Base-by-base conservation (phyloP, 129 eudicot genomes). In the Artemisia argyi region DNA sequence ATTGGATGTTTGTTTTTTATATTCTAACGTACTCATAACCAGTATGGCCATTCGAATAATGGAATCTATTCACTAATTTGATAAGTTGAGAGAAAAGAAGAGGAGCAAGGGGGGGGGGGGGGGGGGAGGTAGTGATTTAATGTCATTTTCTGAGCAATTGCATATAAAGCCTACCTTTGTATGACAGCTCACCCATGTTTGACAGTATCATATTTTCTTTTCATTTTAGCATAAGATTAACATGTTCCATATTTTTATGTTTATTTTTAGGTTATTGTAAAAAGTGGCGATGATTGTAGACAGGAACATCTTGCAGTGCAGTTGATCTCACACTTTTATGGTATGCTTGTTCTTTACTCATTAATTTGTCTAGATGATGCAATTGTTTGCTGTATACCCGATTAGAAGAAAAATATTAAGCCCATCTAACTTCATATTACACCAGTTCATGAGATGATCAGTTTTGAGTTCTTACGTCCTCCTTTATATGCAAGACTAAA, bases 261-360 rank as follows among this genome's bases (percentile, higher is more conserved):
- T 71, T 76, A 70, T 24, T 72, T 71, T 64, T 66, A 94, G 99
- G 79, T 86, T 32, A 94, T 94, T 73, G 99, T 94, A 79, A 94
- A 94, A 87, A 94, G 99, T 81, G 99, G 99, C 22, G 99, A 94
- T 86, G 99, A 94, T 81, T 94, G 99, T 79, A 83, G 99, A 82
- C 99, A 94, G 86, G 99, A 94, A 75, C 99, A 94, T 85, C 93
- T 94, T 26, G 97, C 99, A 63, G 99, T 94, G 67, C 99, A 94
- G 68, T 96, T 94, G 76, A 94, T 94, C 32, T 90, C 96, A 77
- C 99, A 94, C 83, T 94, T 94, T 69, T 94, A 94, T 48, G 99
- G 99, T 94, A 80, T 55, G 94, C 70, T 44, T 54, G 39, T 57
- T 65, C 32, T 26, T 81, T 80, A 69, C 71, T 54, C 49, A 22